Evolutionary conservation across 2,329 filamentous ascomycete genomes (phyloP), one percentile per base, ranked within the genome.

Genomic region (Aspergillus sp.): DNA sequence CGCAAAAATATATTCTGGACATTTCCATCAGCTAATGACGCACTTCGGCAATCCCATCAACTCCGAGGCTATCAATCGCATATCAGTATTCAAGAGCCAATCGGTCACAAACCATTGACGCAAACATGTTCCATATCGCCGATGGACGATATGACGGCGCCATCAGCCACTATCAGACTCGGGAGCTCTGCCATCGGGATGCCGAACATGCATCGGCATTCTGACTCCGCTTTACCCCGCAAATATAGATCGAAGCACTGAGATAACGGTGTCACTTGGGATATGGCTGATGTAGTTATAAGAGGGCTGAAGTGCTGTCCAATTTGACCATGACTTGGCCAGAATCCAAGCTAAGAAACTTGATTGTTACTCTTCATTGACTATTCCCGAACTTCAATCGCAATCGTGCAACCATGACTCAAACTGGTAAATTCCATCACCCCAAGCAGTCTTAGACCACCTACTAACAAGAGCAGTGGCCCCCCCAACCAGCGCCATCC

Each of bases 401-500:
- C n/a, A 7, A 7, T 4, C 13, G 33, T 17, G 15, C 7, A 35
- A 35, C 13, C 33, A 35, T 35, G 33, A 35, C 33, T 17, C 33
- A 35, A 35, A 17, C 33, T 9, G n/a, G 33, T 35, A 17, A n/a
- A 7, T 22, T 3, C 15, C 33, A 13, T 5, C 5, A 9, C 33
- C 7, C 5, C 17, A n/a, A 7, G 5, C 12, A 9, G 13, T 5
- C 9, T 30, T 30, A 17, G n/a, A 35, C 3, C 33, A 35, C 2
- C 4, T 5, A n/a, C 5, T 35, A 17, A 35, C 15, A 35, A 13
- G 25, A 30, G 25, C 25, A 30, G 25, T 17, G 5, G n/a, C 17
- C 15, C 23, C 20, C 37, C 27, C 41, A 3, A 48, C 32, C 5
- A 65, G 60, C 53, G 60, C 67, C n/a, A 65, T 81, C 20, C 67